Base-by-base conservation (phyloP, 2,329 filamentous ascomycete genomes). In the Microsporum canis region DNA sequence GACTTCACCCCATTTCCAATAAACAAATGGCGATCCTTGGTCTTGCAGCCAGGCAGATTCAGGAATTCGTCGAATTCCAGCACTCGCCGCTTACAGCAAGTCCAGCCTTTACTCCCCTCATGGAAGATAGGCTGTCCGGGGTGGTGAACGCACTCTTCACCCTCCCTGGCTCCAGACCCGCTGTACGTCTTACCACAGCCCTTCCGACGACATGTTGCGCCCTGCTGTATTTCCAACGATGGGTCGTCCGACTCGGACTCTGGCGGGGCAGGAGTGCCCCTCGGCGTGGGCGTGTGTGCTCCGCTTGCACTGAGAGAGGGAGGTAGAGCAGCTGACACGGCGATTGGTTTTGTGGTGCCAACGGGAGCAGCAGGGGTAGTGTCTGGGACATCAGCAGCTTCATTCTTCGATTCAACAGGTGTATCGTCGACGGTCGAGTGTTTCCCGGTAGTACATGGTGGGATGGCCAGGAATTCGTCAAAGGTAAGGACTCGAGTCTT, bases 31-130 rank as follows among this genome's bases (percentile, higher is more conserved):
- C 82, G 80, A 49, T 80, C 78, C 75, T 91, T 94, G 49, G 87
- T 91, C 72, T 85, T 85, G 77, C 94, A 99, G 0, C 94, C 94
- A 68, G 88, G 85, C 63, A 99, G 92, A 75, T 89, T 94, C 86
- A 99, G 86, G 76, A 99, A 99, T 75, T 97, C 88, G 73, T 99
- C 91, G 74, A 99, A 99, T 72, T 99, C 94, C 62, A 99, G 78
- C 62, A 99, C 94, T 41, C 91, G 83, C 68, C 90, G 82, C 82
- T 97, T 97, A 78, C 94, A 99, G 79, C 94, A 99, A 63, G 86
- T 91, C 81, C 94, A 99, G 0, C 94, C 94, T 79, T 99, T 99
- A 77, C 89, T 95, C 39, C 94, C 94, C 78, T 99, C 94, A 73
- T 99, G 94, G 77, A 99, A 99, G 66, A 99, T 87, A 29, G 94